Percentiles rank a stretch among this genome's conserved stretches.
Conservation (phyloP, 306 rosid genomes). For the Ceratonia siliqua region DNA sequence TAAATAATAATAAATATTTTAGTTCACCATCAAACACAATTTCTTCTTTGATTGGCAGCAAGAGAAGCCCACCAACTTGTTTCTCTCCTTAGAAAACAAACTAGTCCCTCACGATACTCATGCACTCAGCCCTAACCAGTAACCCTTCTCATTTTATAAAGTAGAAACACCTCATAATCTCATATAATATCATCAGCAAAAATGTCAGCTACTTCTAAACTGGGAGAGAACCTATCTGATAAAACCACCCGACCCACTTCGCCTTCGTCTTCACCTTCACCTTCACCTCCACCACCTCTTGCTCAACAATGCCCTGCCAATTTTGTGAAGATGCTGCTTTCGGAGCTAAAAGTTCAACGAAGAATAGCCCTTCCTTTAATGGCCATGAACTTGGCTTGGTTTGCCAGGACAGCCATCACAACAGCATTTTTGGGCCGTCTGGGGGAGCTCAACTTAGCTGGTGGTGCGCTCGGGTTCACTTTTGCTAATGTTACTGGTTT, state of each 20-base stretch:
- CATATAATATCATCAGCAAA: neutral
- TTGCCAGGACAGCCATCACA: constrained; percentile 71
- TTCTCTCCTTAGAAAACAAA: constrained; percentile 14
- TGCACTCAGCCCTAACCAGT: constrained; percentile 43
- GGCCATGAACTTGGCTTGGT: constrained; percentile 85
- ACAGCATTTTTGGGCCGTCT: constrained; percentile 81
- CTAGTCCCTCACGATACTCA: constrained; percentile 44
- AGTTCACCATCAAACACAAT: neutral
- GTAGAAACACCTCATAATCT: neutral
- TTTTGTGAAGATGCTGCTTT: constrained; percentile 26
- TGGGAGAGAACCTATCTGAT: constrained; percentile 36
- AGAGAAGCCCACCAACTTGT: constrained; percentile 23
- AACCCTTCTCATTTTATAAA: constrained; percentile 20
- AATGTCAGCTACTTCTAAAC: constrained; percentile 48
- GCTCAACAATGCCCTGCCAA: constrained; percentile 37
- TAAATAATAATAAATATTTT: neutral
- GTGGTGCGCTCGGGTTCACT: constrained; percentile 80
- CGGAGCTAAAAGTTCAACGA: constrained; percentile 65
- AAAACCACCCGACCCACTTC: constrained; percentile 23
- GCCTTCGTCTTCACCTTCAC: neutral
- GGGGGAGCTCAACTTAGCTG: constrained; percentile 76
- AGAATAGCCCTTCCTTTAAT: constrained; percentile 67
- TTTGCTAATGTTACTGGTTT: constrained; percentile 93
- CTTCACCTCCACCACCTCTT: no score
- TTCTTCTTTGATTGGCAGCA: constrained; percentile 32